These are phyloP conservation scores for Suillus cothurnatus DNA, from an alignment of 768 basidiomycete species.

Conservation along the genomic window DNA sequence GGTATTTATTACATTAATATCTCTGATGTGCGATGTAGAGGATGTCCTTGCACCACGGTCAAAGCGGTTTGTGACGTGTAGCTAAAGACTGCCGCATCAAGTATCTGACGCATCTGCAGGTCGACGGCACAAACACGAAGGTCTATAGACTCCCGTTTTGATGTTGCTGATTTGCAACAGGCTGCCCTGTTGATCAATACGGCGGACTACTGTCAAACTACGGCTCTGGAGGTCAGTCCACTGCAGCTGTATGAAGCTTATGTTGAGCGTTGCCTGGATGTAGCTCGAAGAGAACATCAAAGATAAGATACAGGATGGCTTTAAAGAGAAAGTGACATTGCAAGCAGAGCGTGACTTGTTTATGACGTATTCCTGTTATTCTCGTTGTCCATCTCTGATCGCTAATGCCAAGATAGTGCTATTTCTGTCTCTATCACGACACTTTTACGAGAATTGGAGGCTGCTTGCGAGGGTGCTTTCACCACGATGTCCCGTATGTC, in stretches of 20 bases:
- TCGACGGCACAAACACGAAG: conserved; percentile 51
- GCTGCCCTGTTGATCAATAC: conserved; percentile 94
- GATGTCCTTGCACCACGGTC: conserved; percentile 78
- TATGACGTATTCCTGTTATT: conserved; percentile 59
- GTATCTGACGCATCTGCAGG: conserved; percentile 29
- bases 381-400: background rate
- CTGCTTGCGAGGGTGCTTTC: conserved; percentile 79
- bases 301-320: conserved; percentile 75
- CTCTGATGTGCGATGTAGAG: conserved; percentile 49
- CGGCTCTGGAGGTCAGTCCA: conserved; percentile 73
- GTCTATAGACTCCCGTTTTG: conserved; percentile 81
- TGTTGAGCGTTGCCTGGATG: background rate
- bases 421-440: conserved; percentile 82
- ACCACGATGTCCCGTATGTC: conserved; percentile 72
- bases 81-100: background rate
- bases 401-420: conserved; percentile 48
- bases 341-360: conserved; percentile 89
- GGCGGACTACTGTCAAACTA: conserved; percentile 94
- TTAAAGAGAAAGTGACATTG: conserved; percentile 77
- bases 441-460: conserved; percentile 84
- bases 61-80: conserved; percentile 59
- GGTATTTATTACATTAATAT: background rate
- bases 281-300: conserved; percentile 93
- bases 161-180: conserved; percentile 73
- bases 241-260: conserved; percentile 4